Conservation (phyloP, 2,329 filamentous ascomycete genomes). For the Verticillium albo-atrum region DNA sequence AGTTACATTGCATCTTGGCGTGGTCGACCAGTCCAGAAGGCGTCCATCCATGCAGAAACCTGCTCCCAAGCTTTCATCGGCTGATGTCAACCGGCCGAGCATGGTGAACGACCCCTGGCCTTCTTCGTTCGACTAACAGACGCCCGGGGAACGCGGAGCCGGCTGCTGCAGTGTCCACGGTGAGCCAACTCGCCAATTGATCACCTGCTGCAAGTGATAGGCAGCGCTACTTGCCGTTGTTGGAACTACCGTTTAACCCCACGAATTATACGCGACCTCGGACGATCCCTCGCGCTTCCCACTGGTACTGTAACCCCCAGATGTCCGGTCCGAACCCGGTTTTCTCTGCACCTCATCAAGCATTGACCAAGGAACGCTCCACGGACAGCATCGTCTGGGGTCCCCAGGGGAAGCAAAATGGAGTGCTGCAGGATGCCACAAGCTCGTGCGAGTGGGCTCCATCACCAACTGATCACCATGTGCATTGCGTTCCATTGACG, state of each 20-base stretch:
- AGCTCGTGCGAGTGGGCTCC: not conserved
- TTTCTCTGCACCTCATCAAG: not conserved
- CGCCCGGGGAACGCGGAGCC: not conserved
- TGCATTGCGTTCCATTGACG: not conserved
- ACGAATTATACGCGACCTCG: not conserved
- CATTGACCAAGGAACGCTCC: not conserved
- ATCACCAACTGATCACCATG: not conserved
- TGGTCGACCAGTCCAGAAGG: not conserved
- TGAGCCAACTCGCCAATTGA: not conserved
- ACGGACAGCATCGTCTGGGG: not conserved
- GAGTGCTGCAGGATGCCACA: not conserved
- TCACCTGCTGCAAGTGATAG: not conserved
- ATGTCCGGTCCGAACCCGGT: not conserved
- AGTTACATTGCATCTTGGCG: not conserved
- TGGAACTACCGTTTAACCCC: not conserved
- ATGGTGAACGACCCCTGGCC: not conserved
- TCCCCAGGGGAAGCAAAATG: not conserved
- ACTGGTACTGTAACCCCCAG: not conserved
- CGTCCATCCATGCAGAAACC: not conserved
- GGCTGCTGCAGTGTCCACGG: not conserved
- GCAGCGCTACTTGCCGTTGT: not conserved
- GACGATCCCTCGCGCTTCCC: not conserved
- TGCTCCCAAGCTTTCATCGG: not conserved
- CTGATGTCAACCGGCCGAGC: not conserved
- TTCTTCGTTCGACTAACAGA: not conserved